Evolutionary conservation across 192 early-diverging fungal species (phyloP).

Genomic region (Bifiguratus adelaidae): DNA sequence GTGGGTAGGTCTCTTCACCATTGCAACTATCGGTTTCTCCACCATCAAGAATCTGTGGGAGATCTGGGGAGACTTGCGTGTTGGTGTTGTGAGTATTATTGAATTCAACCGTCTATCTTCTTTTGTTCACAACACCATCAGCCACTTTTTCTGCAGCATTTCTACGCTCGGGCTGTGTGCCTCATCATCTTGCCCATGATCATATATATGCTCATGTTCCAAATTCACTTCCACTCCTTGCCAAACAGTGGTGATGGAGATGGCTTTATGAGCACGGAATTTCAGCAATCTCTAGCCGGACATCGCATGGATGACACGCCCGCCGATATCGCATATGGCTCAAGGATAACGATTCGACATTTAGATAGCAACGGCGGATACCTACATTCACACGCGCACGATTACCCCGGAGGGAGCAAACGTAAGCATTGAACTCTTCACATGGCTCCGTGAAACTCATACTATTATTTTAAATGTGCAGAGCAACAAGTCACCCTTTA

Average conservation of each 20-base stretch:
- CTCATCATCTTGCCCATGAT: slow-evolving; percentile 71
- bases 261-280: slow-evolving; percentile 82
- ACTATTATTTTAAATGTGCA: too few species aligned
- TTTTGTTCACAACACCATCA: too few species aligned
- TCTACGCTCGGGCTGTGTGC: slow-evolving; percentile 70
- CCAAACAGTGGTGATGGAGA: slow-evolving; percentile 77
- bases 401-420: slow-evolving; percentile 72
- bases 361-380: slow-evolving; percentile 69
- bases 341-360: slow-evolving; percentile 59
- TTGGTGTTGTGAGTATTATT: slow-evolving; percentile 17
- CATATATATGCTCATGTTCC: slow-evolving; percentile 80
- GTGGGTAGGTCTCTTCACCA: slow-evolving; percentile 89
- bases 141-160: slow-evolving; percentile 51
- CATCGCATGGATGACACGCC: slow-evolving; percentile 36
- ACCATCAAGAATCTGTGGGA: slow-evolving; percentile 83
- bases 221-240: slow-evolving; percentile 81
- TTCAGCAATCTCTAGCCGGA: slow-evolving; percentile 76
- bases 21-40: slow-evolving; percentile 77
- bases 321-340: slow-evolving; percentile 61
- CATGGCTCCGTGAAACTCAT: too few species aligned
- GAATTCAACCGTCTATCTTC: too few species aligned
- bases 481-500: slow-evolving; percentile 74
- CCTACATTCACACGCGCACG: slow-evolving; percentile 63
- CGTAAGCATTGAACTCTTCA: slow-evolving; percentile 80
- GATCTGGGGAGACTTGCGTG: slow-evolving; percentile 58